These are phyloP conservation scores for Suhomyces prunicola DNA, from an alignment of 805 yeast species.

Conservation along the genomic window DNA sequence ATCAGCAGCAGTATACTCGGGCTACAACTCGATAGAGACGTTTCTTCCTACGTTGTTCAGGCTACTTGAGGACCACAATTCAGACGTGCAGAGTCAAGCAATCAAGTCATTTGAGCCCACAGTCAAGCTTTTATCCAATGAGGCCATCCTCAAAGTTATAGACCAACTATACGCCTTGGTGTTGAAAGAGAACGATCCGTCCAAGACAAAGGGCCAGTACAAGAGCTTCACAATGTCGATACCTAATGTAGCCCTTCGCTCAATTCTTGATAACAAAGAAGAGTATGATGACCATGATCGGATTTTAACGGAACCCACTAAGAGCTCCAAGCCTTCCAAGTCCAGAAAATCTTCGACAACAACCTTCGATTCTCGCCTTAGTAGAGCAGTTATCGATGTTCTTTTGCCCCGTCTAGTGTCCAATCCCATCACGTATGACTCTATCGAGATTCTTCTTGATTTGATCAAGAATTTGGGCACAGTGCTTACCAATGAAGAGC, in stretches of 20 bases:
- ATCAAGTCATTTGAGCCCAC: slow-evolving; percentile 54
- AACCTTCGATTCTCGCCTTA: slow-evolving; percentile 12
- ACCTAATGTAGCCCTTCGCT: slow-evolving; percentile 51
- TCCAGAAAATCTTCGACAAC: not conserved
- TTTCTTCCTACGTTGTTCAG: slow-evolving; percentile 41
- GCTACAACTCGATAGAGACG: slow-evolving; percentile 4
- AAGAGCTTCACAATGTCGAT: slow-evolving; percentile 44
- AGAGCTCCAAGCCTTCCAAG: not conserved
- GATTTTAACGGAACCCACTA: not conserved
- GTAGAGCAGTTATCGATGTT: slow-evolving; percentile 30
- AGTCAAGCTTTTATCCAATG: slow-evolving; percentile 34
- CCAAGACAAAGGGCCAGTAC: slow-evolving; percentile 13
- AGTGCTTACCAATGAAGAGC: slow-evolving; percentile 35
- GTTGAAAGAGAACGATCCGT: slow-evolving; percentile 14
- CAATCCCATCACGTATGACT: slow-evolving; percentile 45
- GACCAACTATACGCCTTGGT: slow-evolving; percentile 23
- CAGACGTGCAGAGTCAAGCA: slow-evolving; percentile 76
- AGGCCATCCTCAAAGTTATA: slow-evolving; percentile 28
- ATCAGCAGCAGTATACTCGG: slow-evolving; percentile 2
- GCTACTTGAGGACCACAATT: slow-evolving; percentile 55
- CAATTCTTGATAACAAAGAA: slow-evolving; percentile 28
- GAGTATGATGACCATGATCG: not conserved
- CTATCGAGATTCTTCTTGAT: slow-evolving; percentile 59
- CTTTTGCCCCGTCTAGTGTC: slow-evolving; percentile 39
- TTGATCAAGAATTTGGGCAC: slow-evolving; percentile 49